These are phyloP conservation scores for Termitomyces sp. DNA, from an alignment of 768 basidiomycete genomes.

Conservation along the genomic window DNA sequence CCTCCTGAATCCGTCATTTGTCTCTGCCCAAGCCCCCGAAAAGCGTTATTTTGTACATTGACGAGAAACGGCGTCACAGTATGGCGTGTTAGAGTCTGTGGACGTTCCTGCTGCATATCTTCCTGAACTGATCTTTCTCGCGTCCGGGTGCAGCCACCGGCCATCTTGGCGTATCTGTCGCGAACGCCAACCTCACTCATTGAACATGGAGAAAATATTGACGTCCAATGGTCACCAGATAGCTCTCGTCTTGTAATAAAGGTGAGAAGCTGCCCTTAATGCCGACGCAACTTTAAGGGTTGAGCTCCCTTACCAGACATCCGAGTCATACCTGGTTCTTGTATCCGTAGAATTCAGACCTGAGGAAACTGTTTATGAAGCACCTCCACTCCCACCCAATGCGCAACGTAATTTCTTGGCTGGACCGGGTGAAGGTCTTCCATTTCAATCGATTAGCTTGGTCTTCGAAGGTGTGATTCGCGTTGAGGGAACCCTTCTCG, in stretches of 20 bases:
- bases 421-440: constrained; percentile 75
- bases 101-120: constrained; percentile 19
- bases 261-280: constrained; percentile 35
- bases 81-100: constrained; percentile 72
- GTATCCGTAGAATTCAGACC: constrained; percentile 56
- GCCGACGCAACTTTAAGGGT: not conserved
- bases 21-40: constrained; percentile 62
- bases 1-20: constrained; percentile 52
- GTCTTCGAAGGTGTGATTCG: constrained; percentile 79
- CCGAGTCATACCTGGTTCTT: constrained; percentile 73
- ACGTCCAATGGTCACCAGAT: constrained; percentile 80
- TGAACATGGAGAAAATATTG: constrained; percentile 78
- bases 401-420: constrained; percentile 66
- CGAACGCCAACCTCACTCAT: constrained; percentile 72
- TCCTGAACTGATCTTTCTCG: constrained; percentile 1
- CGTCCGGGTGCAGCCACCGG: constrained; percentile 49
- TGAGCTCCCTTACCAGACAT: constrained; percentile 52
- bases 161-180: constrained; percentile 64
- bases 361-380: constrained; percentile 49
- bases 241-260: constrained; percentile 74
- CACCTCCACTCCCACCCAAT: constrained; percentile 43
- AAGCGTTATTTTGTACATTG: constrained; percentile 71
- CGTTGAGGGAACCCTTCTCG: constrained; percentile 68
- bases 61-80: constrained; percentile 67
- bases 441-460: constrained; percentile 61